A percentile compares a stretch with the other conserved stretches of the same genome.
Conservation (phyloP, 208 protist species). For the Acanthamoeba culbertsoni region DNA sequence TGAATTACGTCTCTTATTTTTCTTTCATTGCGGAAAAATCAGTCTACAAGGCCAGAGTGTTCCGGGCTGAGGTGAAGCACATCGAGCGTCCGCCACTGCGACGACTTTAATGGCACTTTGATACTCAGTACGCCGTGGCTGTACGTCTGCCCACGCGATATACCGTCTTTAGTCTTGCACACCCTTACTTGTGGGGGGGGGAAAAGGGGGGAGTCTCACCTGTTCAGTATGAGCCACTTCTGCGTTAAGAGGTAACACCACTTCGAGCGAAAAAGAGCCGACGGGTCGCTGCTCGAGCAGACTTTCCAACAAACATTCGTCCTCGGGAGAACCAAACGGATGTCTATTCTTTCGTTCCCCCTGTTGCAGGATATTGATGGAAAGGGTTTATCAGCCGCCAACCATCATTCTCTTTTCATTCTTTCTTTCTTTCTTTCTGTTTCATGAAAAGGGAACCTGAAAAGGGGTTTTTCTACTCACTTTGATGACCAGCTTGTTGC, state of each 20-base stretch:
- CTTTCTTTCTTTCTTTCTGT: too few relatives aligned
- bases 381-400: too few relatives aligned
- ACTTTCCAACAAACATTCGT: neutral
- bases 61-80: conserved; percentile 37
- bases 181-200: neutral
- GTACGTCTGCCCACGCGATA: conserved; percentile 30
- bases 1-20: too few relatives aligned
- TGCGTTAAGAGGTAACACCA: conserved; percentile 7
- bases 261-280: neutral
- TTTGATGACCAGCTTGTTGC: conserved; percentile 56
- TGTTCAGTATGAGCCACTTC: conserved; percentile 38
- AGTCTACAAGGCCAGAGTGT: neutral
- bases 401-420: too few relatives aligned
- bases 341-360: neutral
- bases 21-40: neutral
- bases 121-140: conserved; percentile 32
- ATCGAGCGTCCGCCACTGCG: conserved; percentile 46
- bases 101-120: conserved; percentile 3
- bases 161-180: too few relatives aligned
- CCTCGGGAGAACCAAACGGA: neutral
- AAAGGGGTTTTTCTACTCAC: neutral
- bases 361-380: too few relatives aligned
- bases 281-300: conserved; percentile 24
- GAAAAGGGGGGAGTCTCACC: neutral
- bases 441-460: neutral